Percentiles rank a stretch among this genome's conserved stretches.
Evolutionary conservation across 768 basidiomycete genomes (phyloP).

Genomic region (Lenzites betulinus): DNA sequence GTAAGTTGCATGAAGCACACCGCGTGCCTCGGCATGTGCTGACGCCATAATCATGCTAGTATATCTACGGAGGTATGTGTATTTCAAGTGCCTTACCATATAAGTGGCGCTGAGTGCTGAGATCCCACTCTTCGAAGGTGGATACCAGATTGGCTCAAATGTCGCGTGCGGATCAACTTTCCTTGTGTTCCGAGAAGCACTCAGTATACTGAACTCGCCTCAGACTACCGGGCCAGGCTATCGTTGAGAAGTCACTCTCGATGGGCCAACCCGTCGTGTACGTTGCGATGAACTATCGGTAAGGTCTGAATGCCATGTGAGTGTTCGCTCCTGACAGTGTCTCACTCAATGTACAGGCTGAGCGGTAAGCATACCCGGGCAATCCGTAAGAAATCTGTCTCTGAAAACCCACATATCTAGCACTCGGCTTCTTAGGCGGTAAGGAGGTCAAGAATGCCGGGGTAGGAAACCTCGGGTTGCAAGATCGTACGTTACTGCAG

Average conservation of each 20-base stretch:
- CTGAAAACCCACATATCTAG: conserved; percentile 4
- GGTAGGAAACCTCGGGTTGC: conserved; percentile 39
- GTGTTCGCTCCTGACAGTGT: too few species aligned
- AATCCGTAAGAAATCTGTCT: too few species aligned
- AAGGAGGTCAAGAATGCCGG: conserved; percentile 27
- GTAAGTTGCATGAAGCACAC: conserved; percentile 10
- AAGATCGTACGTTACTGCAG: conserved; percentile 39
- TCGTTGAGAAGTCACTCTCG: conserved; percentile 47
- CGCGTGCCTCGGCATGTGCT: too few species aligned
- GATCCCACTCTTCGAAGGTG: conserved; percentile 2
- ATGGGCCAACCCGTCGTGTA: conserved; percentile 48
- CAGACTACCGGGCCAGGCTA: conserved; percentile 44
- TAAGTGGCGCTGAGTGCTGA: not conserved
- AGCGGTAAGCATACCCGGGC: not conserved
- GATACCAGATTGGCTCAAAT: conserved; percentile 1
- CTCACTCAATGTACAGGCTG: not conserved
- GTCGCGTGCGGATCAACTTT: not conserved
- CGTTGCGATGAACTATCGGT: conserved; percentile 58
- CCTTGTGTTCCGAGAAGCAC: not conserved
- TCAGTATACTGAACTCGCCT: not conserved
- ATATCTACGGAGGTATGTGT: conserved; percentile 1
- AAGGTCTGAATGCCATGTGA: not conserved
- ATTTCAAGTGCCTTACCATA: too few species aligned
- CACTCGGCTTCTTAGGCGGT: conserved; percentile 26
- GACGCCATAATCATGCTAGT: too few species aligned